Base-by-base conservation (phyloP, 2,329 filamentous ascomycete genomes). In the Aspergillus hortae region DNA sequence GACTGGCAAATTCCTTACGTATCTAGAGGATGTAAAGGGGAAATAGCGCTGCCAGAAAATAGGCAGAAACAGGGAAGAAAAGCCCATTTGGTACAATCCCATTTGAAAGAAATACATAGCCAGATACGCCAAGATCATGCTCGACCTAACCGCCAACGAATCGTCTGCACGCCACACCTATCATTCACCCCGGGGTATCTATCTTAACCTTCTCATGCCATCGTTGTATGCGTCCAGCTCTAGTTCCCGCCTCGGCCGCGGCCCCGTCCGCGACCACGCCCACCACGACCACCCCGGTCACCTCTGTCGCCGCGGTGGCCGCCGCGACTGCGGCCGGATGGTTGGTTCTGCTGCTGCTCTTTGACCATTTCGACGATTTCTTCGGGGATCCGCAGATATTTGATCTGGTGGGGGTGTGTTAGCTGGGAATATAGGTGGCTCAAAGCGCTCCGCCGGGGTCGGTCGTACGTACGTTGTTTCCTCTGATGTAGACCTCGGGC, bases 301-400 rank as follows among this genome's bases (percentile, higher is more conserved):
- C 72, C 66, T 53, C 73, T 60, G 60, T 67, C 67, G 45, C 66
- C 60, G 19, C 50, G 45, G 32, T 52, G 50, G 40, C 36, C 40
- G 40, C 74, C 72, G 46, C 74, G 72, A 44, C 68, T 69, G 15
- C 74, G 72, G 55, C 68, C 67, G 41, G 68, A 66, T 44, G 70
- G 60, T 64, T 90, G 85, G 57, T 81, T 81, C 67, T 89, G 87
- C 72, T 97, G 92, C 68, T 94, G 89, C 61, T 97, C 92, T 79
- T 91, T 95, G 21, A 94, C 92, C 36, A 90, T 74, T 59, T 97
- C 92, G 74, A 99, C 89, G 56, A 99, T 95, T 73, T 97, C 92
- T 74, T 99, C 92, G 48, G 92, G 91, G 3, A 99, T 90, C 64
- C 92, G 86, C 30, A 99, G 83, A 76, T 96, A 99, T 80, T 99